Base-by-base conservation (phyloP, 345 rosid genomes). In the Noccaea bulbosa region DNA sequence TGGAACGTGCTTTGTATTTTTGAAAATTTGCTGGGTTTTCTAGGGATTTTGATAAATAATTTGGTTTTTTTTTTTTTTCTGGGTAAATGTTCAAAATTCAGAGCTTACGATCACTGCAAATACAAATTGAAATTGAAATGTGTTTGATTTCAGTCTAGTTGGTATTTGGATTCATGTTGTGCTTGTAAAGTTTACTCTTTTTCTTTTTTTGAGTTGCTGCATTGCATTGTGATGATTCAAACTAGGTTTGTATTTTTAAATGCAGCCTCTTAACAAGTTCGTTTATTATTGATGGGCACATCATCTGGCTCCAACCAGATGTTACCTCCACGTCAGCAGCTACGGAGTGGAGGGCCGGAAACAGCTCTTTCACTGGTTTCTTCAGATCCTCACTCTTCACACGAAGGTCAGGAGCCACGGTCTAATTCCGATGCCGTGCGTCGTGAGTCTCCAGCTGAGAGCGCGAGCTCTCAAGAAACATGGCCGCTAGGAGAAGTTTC, bases 241-340 rank as follows among this genome's bases (percentile, higher is more conserved):
- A 17, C 22, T 20, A 48, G 30, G 11, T 14, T 37, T 41, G 16
- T 9, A 0, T 24, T 37, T 37, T 51, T 16, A 60, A 60, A 35
- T 70, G 55, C 73, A 74, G 75, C 35, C 16, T 63, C 16, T 63
- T 74, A 14, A 39, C 58, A 49, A 1, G 62, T 62, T 52, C 3
- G 60, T 49, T 20, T 57, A 5, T 10, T 16, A 59, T 78, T 77
- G 65, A 93, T 93, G 99, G 96, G 94, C 20, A 80, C 96, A 66
- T 93, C 95, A 20, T 87, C 97, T 68, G 99, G 94, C 61, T 91
- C 98, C 40, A 84, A 89, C 41, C 93, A 86, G 48, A 91, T 94
- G 97, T 80, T 89, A 47, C 97, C 99, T 65, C 97, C 97, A 43
- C 87, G 96, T 44, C 96, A 89, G 61, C 97, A 89, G 70, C 83